Evolutionary conservation across 2,329 filamentous ascomycete species (phyloP).

Genomic region (Madurella mycetomatis): DNA sequence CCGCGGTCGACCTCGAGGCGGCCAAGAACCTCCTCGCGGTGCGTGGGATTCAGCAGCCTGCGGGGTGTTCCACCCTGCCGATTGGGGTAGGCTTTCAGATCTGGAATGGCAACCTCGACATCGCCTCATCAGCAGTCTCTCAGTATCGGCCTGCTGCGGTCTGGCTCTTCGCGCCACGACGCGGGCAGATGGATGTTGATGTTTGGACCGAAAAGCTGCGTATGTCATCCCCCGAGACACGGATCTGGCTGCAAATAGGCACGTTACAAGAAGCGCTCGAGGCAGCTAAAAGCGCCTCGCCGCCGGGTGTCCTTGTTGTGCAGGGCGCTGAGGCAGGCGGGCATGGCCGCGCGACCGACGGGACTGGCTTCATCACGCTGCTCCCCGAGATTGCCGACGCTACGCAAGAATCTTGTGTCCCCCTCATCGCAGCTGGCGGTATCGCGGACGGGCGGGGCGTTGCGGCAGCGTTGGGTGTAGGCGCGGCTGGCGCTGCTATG

Average conservation of each 20-base stretch:
- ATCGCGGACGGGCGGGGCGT: slow-evolving; percentile 49
- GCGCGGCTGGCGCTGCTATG: slow-evolving; percentile 52
- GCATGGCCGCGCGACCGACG: slow-evolving; percentile 44
- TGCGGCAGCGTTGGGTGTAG: slow-evolving; percentile 46
- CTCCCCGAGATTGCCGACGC: slow-evolving; percentile 47
- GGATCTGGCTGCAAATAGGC: slow-evolving; percentile 52
- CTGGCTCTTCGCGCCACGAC: slow-evolving; percentile 45
- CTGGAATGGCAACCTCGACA: slow-evolving; percentile 40
- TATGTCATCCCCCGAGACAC: slow-evolving; percentile 35
- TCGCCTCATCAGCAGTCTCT: slow-evolving; percentile 29
- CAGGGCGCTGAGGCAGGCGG: slow-evolving; percentile 53
- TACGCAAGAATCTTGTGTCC: slow-evolving; percentile 33
- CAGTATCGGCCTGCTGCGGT: slow-evolving; percentile 35
- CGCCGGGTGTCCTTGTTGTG: slow-evolving; percentile 47
- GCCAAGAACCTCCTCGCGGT: slow-evolving; percentile 22
- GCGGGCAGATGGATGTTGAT: slow-evolving; percentile 35
- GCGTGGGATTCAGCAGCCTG: slow-evolving; percentile 12
- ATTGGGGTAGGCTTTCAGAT: slow-evolving; percentile 45
- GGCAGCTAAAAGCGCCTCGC: slow-evolving; percentile 31
- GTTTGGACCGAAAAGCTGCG: slow-evolving; percentile 44
- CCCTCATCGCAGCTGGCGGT: slow-evolving; percentile 49
- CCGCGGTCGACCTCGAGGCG: slow-evolving; percentile 30
- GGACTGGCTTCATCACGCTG: slow-evolving; percentile 42
- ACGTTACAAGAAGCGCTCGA: slow-evolving; percentile 43
- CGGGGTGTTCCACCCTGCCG: slow-evolving; percentile 30